Evolutionary conservation across 805 yeast genomes (phyloP), one percentile per base, ranked within the genome.

Genomic region (Kluyveromyces starmeri): DNA sequence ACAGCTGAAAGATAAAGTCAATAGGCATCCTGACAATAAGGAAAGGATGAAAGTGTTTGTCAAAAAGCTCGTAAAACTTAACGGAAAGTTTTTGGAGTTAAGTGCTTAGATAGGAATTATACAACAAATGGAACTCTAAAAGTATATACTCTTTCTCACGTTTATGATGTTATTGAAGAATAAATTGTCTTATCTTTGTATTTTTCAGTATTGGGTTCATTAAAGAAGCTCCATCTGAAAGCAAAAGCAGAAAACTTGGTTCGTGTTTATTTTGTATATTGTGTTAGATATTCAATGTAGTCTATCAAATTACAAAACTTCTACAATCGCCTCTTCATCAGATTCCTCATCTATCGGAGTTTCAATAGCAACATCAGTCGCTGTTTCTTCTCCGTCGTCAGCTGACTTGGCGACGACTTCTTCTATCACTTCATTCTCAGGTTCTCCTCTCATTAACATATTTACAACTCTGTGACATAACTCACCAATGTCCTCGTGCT

Each of bases 381-480:
- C 46, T 13, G 39, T 46, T 10, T 50, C 53, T 36, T 70, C 73
- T 18, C 62, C 72, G 28, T 68, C 73, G 20, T 71, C 74, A 20
- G 65, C 72, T 40, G 62, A 66, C 21, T 66, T 68, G 16, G 61
- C 50, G 18, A 64, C 59, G 38, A 67, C 38, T 37, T 74, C 77
- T 33, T 71, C 74, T 13, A 65, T 63, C 26, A 61, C 68, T 42
- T 54, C 62, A 3, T 47, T 54, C 20, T 59, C 60, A 22, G 73
- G 70, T 50, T 88, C 96, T 51, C 89, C 96, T 65, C 96, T 75
- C 92, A 83, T 82, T 43, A 89, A 67, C 76, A 85, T 73, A 55
- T 89, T 89, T 15, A 88, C 98, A 26, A 83, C 58, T 53, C 92
- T 71, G 47, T 85, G 94, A 62, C 92, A 79, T 28, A 82, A 60